These are phyloP conservation scores for Botrytis paeoniae DNA, from an alignment of 2,329 filamentous ascomycete species.

Conservation along the genomic window DNA sequence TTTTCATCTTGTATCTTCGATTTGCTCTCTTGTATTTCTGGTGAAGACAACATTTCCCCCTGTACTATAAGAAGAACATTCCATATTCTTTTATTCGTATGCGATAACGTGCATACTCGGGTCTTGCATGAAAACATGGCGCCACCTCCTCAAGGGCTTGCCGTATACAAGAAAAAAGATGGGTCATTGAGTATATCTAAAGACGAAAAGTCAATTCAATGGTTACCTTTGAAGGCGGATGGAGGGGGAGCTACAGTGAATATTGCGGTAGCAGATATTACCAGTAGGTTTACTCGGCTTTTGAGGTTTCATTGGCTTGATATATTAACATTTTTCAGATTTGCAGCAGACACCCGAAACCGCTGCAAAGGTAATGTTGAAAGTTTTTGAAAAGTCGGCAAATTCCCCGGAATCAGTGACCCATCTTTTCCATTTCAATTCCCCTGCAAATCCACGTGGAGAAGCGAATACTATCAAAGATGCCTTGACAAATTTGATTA, in stretches of 20 bases:
- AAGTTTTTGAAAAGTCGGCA: constrained; percentile 74
- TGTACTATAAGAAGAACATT: background rate
- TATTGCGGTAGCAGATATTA: constrained; percentile 72
- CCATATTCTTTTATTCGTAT: background rate
- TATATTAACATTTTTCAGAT: constrained; percentile 51
- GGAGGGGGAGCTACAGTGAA: constrained; percentile 63
- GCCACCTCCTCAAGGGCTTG: constrained; percentile 49
- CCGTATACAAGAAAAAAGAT: constrained; percentile 94
- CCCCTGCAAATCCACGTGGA: constrained; percentile 66
- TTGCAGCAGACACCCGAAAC: constrained; percentile 90
- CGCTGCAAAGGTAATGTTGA: constrained; percentile 89
- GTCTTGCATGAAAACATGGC: constrained; percentile 21
- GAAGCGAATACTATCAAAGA: constrained; percentile 88
- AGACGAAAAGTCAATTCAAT: constrained; percentile 73
- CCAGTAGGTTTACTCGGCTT: constrained; percentile 59
- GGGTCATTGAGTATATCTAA: constrained; percentile 73
- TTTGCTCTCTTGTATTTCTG: background rate
- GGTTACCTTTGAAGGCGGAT: constrained; percentile 67
- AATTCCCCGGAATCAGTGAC: constrained; percentile 59
- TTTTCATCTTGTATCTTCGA: background rate
- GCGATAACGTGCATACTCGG: constrained; percentile 1
- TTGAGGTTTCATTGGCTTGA: constrained; percentile 17
- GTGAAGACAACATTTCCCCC: background rate
- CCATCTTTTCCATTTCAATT: constrained; percentile 89
- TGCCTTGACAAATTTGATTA: constrained; percentile 71